Evolutionary conservation across 768 basidiomycete genomes (phyloP).

Genomic region (Xerocomellus chrysenteron): DNA sequence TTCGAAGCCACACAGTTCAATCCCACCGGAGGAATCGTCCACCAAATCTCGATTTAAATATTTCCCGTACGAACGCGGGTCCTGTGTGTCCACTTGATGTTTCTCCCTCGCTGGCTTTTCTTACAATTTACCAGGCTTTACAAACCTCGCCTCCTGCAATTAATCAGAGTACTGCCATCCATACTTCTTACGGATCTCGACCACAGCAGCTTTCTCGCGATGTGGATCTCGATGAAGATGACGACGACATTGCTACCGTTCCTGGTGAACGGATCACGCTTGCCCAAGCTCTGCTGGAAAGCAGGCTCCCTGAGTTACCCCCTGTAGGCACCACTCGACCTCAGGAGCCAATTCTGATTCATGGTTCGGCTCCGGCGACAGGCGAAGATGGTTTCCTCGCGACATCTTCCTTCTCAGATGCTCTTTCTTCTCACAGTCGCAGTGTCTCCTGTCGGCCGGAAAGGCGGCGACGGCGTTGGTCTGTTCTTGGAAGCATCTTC

Average conservation of each 20-base stretch:
- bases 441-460: slow-evolving; percentile 33
- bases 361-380: slow-evolving; percentile 39
- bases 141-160: slow-evolving; percentile 42
- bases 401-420: slow-evolving; percentile 50
- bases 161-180: slow-evolving; percentile 21
- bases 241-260: slow-evolving; percentile 41
- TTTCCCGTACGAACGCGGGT: slow-evolving; percentile 36
- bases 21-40: slow-evolving; percentile 55
- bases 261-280: slow-evolving; percentile 66
- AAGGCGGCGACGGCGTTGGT: slow-evolving; percentile 68
- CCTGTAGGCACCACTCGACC: slow-evolving; percentile 63
- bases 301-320: slow-evolving; percentile 71
- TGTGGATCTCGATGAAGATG: slow-evolving; percentile 56
- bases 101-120: slow-evolving; percentile 60
- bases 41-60: slow-evolving; percentile 63
- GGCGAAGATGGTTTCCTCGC: slow-evolving; percentile 44
- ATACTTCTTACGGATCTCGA: slow-evolving; percentile 20
- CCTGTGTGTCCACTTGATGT: slow-evolving; percentile 44
- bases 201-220: slow-evolving; percentile 38
- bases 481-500: slow-evolving; percentile 55
- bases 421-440: slow-evolving; percentile 32
- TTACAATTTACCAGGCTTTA: slow-evolving; percentile 66
- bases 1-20: slow-evolving; percentile 29
- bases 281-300: slow-evolving; percentile 73
- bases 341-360: slow-evolving; percentile 68